These are phyloP conservation scores for Pulveroboletus ravenelii DNA, from an alignment of 768 basidiomycete genomes.

Conservation along the genomic window DNA sequence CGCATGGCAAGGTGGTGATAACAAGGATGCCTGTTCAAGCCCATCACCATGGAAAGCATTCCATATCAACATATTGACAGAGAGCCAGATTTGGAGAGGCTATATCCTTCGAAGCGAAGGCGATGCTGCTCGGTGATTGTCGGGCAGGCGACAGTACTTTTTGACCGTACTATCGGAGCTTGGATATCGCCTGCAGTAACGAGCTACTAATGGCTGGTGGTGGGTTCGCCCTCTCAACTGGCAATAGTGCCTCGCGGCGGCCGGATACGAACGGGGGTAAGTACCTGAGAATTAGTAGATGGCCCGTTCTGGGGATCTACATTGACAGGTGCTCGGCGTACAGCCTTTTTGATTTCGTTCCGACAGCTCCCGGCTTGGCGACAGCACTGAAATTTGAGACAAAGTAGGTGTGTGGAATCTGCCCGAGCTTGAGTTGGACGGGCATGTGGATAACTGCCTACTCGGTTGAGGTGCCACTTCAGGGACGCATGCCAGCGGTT, in stretches of 20 bases:
- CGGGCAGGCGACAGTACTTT: constrained; percentile 11
- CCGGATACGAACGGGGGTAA: neutral
- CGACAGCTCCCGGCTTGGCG: constrained; percentile 6
- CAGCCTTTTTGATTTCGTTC: constrained; percentile 16
- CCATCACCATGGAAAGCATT: neutral
- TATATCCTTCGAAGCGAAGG: constrained; percentile 4
- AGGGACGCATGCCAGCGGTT: constrained; percentile 16
- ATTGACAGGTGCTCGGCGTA: constrained; percentile 10
- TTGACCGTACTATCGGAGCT: neutral
- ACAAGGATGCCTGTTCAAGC: neutral
- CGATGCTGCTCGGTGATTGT: constrained; percentile 7
- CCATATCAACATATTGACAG: constrained; percentile 1
- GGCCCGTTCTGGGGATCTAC: constrained; percentile 10
- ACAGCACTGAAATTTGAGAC: neutral
- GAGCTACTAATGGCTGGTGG: neutral
- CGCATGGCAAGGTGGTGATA: constrained; percentile 1
- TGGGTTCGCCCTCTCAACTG: neutral
- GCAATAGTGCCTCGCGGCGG: neutral
- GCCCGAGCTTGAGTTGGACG: neutral
- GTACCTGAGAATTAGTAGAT: neutral
- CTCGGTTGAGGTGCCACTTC: constrained; percentile 11
- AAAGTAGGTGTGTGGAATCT: neutral
- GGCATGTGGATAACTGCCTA: neutral
- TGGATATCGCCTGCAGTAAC: neutral
- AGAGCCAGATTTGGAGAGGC: constrained; percentile 4